Percentiles rank a stretch among this genome's conserved stretches.
These are phyloP conservation scores for Pichia occidentalis DNA, from an alignment of 805 yeast species.

Conservation along the genomic window DNA sequence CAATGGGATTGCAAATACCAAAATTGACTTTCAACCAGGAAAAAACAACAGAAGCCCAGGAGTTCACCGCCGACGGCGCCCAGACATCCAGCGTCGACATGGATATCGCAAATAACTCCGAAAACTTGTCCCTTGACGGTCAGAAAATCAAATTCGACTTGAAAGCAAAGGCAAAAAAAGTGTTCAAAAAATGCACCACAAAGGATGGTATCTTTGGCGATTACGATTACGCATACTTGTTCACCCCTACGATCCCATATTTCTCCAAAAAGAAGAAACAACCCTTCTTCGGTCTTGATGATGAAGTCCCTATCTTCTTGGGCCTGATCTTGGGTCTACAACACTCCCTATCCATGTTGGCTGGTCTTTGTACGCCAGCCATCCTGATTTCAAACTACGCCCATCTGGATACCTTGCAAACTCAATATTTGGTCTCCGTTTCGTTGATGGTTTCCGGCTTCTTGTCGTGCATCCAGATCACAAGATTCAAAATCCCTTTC, in stretches of 20 bases:
- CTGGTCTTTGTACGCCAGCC: conserved; percentile 85
- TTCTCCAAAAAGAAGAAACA: conserved; percentile 42
- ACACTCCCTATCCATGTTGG: conserved; percentile 85
- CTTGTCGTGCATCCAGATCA: conserved; percentile 67
- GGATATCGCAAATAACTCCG: no score
- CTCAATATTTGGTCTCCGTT: conserved; percentile 65
- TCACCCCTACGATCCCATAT: conserved; percentile 78
- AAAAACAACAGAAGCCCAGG: neutral
- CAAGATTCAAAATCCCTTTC: conserved; percentile 67
- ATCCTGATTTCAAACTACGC: conserved; percentile 62
- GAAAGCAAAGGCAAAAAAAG: neutral
- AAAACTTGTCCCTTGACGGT: neutral
- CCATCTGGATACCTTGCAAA: conserved; percentile 40
- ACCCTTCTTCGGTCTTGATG: conserved; percentile 78
- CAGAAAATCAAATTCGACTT: neutral
- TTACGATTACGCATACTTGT: conserved; percentile 72
- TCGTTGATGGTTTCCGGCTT: conserved; percentile 66
- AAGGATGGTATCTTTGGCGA: conserved; percentile 81
- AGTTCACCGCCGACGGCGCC: no score
- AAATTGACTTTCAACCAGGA: conserved; percentile 1
- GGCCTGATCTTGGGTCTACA: conserved; percentile 80
- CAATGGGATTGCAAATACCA: conserved; percentile 8
- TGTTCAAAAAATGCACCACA: conserved; percentile 42
- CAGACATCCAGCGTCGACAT: no score
- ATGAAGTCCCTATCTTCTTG: conserved; percentile 73